These are phyloP conservation scores for Cercospora brassicicola DNA, from an alignment of 2,329 filamentous ascomycete genomes.

Conservation along the genomic window DNA sequence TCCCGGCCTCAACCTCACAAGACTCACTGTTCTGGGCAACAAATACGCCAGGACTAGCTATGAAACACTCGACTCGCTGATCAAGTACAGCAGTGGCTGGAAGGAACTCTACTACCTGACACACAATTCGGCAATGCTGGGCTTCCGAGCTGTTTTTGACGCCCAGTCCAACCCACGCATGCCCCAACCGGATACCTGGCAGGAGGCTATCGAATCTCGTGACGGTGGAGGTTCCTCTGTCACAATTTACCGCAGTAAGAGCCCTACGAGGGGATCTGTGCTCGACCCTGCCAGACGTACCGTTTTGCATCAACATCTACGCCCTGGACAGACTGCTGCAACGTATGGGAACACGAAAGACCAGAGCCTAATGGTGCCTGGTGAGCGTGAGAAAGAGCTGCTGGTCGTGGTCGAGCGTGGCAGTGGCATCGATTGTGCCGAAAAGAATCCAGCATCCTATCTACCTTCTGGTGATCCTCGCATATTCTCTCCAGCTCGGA, in stretches of 20 bases:
- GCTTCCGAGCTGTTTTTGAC: slow-evolving; percentile 2
- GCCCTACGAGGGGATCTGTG: slow-evolving; percentile 7
- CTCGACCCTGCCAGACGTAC: slow-evolving; percentile 6
- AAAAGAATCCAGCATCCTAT: slow-evolving; percentile 7
- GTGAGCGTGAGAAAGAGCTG: slow-evolving; percentile 18
- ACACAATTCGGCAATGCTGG: slow-evolving; percentile 13
- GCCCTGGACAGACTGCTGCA: slow-evolving; percentile 1
- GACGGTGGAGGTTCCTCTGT: slow-evolving; percentile 15
- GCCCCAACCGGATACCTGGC: slow-evolving; percentile 14
- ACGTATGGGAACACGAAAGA: slow-evolving; percentile 3
- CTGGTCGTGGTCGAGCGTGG: slow-evolving; percentile 20
- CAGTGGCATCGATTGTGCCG: slow-evolving; percentile 14
- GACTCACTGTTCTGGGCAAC: slow-evolving; percentile 12
- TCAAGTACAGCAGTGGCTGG: slow-evolving; percentile 13
- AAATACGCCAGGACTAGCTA: slow-evolving; percentile 1
- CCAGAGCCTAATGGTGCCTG: slow-evolving; percentile 11
- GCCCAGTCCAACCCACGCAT: background rate
- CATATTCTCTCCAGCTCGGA: slow-evolving; percentile 1
- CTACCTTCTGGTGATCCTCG: slow-evolving; percentile 11
- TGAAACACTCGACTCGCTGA: slow-evolving; percentile 11
- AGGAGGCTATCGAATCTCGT: slow-evolving; percentile 11
- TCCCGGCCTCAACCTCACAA: slow-evolving; percentile 11
- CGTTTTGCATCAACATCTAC: slow-evolving; percentile 7
- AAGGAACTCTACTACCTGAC: slow-evolving; percentile 13
- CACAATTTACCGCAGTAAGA: slow-evolving; percentile 15